Evolutionary conservation across 306 rosid species (phyloP).

Genomic region (Acacia melanoxylon): DNA sequence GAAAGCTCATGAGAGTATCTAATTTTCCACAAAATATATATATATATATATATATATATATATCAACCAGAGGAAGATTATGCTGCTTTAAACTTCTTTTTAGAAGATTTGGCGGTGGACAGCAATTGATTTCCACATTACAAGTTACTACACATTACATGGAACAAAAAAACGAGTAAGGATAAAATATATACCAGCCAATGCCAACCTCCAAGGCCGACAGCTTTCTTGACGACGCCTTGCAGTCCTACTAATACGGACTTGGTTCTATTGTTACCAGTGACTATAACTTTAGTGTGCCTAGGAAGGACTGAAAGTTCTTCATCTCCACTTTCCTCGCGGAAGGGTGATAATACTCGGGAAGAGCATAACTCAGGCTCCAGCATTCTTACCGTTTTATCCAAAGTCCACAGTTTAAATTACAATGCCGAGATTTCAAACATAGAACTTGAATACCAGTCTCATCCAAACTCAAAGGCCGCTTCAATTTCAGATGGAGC

Average conservation of each 20-base stretch:
- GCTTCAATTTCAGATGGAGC: neutral
- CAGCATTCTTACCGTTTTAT: constrained; percentile 39
- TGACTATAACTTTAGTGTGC: constrained; percentile 76
- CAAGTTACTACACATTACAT: neutral
- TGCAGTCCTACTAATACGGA: constrained; percentile 76
- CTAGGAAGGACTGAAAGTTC: constrained; percentile 74
- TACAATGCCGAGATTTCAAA: neutral
- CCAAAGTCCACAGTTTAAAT: neutral
- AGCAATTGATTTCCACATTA: neutral
- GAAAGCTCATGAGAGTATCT: neutral
- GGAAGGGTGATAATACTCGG: constrained; percentile 51
- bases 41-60: neutral
- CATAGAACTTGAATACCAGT: neutral
- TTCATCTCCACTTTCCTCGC: constrained; percentile 71
- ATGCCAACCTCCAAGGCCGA: constrained; percentile 82
- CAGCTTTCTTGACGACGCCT: constrained; percentile 82
- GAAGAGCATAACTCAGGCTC: constrained; percentile 59
- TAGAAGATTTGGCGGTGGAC: neutral
- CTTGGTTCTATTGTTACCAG: constrained; percentile 75
- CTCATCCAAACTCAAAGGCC: neutral
- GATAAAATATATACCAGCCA: constrained; percentile 59
- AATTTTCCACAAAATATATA: neutral
- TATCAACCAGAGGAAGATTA: neutral
- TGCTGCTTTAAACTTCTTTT: neutral
- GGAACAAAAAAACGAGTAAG: neutral